phyloP scores from a whole-genome alignment of 2,329 filamentous ascomycete genomes.

The Helotiales sp. region DNA sequence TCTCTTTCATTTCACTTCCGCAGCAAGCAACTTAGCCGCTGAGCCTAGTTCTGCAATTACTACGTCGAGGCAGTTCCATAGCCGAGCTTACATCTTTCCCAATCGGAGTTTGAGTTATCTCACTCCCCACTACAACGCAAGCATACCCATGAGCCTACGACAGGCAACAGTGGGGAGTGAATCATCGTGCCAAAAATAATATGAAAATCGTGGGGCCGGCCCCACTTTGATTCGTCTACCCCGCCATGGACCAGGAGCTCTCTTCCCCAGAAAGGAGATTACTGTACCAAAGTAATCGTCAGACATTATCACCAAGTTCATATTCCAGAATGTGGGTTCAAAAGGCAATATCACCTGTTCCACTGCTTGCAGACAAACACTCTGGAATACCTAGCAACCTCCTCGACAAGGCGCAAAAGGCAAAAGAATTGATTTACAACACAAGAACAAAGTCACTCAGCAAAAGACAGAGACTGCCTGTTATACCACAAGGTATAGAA shows the following conservation, averaged over 20 bases:
- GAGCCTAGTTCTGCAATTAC: too few relatives aligned
- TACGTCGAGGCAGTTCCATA: too few relatives aligned
- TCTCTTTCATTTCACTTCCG: too few relatives aligned
- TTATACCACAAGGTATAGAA: constrained; percentile 42
- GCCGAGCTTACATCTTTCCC: too few relatives aligned
- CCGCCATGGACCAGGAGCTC: background rate
- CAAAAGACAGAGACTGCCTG: constrained; percentile 34
- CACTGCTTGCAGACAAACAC: constrained; percentile 39
- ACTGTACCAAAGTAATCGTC: background rate
- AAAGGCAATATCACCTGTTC: constrained; percentile 8
- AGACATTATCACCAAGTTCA: background rate
- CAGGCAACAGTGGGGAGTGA: too few relatives aligned
- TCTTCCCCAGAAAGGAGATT: too few relatives aligned
- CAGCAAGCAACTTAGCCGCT: too few relatives aligned
- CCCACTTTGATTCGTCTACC: background rate
- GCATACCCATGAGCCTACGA: too few relatives aligned
- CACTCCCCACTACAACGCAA: too few relatives aligned
- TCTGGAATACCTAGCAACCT: constrained; percentile 41
- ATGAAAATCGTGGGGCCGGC: background rate
- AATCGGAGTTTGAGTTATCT: too few relatives aligned
- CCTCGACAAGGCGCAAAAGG: constrained; percentile 38
- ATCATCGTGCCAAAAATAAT: too few relatives aligned
- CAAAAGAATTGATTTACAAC: constrained; percentile 38
- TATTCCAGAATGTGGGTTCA: background rate
- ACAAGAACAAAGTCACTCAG: constrained; percentile 36